phyloP scores from a whole-genome alignment of 2,329 filamentous ascomycete species.

The Dactylellina cionopaga region DNA sequence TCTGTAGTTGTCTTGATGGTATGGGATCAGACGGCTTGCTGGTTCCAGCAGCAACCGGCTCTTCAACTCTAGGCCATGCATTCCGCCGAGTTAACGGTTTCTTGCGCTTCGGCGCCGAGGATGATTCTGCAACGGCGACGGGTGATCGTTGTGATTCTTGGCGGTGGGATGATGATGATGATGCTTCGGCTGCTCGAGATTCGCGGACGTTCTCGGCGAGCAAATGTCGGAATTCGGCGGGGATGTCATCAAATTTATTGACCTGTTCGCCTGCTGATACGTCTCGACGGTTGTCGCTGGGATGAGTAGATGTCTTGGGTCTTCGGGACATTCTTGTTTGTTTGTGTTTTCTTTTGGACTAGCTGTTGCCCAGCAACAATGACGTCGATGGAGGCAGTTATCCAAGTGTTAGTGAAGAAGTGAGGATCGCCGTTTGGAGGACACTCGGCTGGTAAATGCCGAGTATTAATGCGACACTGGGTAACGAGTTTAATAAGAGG shows the following conservation, averaged over 20 bases:
- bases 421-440: neutral
- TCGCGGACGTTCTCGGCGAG: conserved; percentile 20
- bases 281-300: neutral
- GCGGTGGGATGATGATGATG: neutral
- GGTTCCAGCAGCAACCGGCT: neutral
- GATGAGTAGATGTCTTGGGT: neutral
- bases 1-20: neutral
- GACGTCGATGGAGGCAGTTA: neutral
- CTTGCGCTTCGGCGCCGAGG: conserved; percentile 25
- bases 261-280: neutral
- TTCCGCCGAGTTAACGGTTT: conserved; percentile 35
- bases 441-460: too few relatives aligned
- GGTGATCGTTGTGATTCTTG: neutral
- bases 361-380: neutral
- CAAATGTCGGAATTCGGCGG: conserved; percentile 12
- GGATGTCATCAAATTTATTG: conserved; percentile 27
- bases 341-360: neutral
- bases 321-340: neutral
- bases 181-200: neutral
- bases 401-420: neutral
- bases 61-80: neutral
- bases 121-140: neutral
- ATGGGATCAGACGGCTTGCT: neutral
- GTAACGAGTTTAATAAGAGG: neutral
- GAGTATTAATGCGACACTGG: neutral